Base-by-base conservation (phyloP, 2,329 filamentous ascomycete genomes). In the Fusarium begoniae region DNA sequence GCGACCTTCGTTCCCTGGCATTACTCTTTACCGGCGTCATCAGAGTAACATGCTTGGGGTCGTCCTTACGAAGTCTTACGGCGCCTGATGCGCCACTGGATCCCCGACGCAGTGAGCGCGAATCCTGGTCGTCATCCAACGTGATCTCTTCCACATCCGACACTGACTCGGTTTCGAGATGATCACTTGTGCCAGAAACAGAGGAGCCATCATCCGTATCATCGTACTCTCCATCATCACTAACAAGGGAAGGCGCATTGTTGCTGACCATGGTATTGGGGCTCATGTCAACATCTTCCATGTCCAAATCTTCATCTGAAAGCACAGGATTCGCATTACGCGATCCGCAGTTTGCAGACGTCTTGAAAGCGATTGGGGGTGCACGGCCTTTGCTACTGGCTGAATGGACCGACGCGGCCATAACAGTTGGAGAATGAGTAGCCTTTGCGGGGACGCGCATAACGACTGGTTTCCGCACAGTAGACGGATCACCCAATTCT, bases 211-310 rank as follows among this genome's bases (percentile, higher is more conserved):
- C 90, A 64, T 92, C 90, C 4, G 91, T 93, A 63, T 92, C 91
- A 75, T 93, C 92, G 77, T 93, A 94, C 79, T 94, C 93, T 76
- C 92, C 92, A 79, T 94, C 92, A 81, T 95, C 93, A 82, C 92
- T 94, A 79, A 95, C 92, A 55, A 95, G 87, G 76, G 92, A 94
- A 28, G 93, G 93, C 14, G 93, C 92, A 74, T 93, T 93, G 81
- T 94, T 94, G 80, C 92, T 93, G 57, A 91, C 87, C 50, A 91
- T 83, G 1, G 91, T 92, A 76, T 90, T 90, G 10, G 92, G 92
- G 77, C 91, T 94, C 65, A 93, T 82, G 61, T 93, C 90, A 53
- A 86, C 85, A 62, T 91, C 89, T 38, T 82, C 81, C 79, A 90
- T 85, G 63, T 90, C 87, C 51, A 86, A 83, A 61, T 87, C 87